Evolutionary conservation across 176 grass and related monocot genomes (phyloP), one percentile per base, ranked within the genome.

Genomic region (Hordeum marinum): DNA sequence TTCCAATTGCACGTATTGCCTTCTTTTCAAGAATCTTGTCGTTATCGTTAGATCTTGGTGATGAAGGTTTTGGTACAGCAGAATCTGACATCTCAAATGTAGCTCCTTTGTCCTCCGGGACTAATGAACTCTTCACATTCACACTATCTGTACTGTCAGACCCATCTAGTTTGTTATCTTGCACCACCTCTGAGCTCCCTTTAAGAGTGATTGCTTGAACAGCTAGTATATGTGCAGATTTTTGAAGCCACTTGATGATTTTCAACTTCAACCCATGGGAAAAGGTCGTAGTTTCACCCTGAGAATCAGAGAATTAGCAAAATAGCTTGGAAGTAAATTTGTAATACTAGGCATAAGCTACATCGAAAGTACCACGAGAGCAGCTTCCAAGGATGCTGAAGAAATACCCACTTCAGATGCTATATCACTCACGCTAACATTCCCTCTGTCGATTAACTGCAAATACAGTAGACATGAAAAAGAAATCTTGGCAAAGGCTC

Each of bases 231-330:
- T 84, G 85, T 54, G 75, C 81, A 81, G 82, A 94, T 81, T 72
- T 91, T 84, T 92, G 88, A 64, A 99, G 90, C 94, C 96, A 99
- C 63, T 91, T 99, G 78, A 96, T 89, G 78, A 99, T 96, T 92
- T 92, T 99, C 67, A 99, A 73, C 77, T 88, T 99, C 82, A 99
- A 81, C 73, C 96, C 96, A 84, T 94, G 90, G 68, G 96, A 96
- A 90, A 99, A 99, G 0, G 91, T 94, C 45, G 94, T 96, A 50
- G 96, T 99, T 87, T 99, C 91, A 75, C 96, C 96, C 96, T 99
- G 84, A 39, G 72, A 93, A 90, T 70, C 14, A 85, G 63, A 85
- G 15, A 58, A 84, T 68, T 87, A 86, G 59, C 55, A 72, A 87
- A 72, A 77, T 62, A 68, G 64, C 43, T 84, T 71, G 45, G 73